A percentile compares a stretch with the other conserved stretches of the same genome.
Evolutionary conservation across 2,329 filamentous ascomycete genomes (phyloP).

Genomic region (Scytalidium sp.): DNA sequence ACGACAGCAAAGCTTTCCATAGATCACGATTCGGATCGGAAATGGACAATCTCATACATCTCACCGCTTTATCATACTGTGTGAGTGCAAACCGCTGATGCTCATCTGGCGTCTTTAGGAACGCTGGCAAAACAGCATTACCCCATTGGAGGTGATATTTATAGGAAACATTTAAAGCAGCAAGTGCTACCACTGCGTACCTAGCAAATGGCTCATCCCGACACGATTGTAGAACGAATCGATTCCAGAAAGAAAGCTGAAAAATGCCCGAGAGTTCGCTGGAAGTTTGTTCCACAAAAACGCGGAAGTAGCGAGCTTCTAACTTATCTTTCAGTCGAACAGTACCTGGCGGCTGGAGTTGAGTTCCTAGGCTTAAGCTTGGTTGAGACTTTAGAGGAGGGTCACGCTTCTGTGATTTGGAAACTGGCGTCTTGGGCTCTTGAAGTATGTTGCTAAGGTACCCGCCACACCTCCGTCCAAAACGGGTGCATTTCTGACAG

Average conservation of each 20-base stretch:
- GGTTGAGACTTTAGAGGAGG: neutral
- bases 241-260: conserved; percentile 9
- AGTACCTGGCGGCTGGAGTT: conserved; percentile 3
- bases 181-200: conserved; percentile 12
- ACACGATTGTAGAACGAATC: conserved; percentile 10
- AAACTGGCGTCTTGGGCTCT: conserved; percentile 3
- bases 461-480: conserved; percentile 9
- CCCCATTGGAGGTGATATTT: conserved; percentile 1
- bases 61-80: conserved; percentile 9
- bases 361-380: neutral
- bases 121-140: neutral
- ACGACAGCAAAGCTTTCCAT: conserved; percentile 9
- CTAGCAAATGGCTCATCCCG: conserved; percentile 10
- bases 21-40: conserved; percentile 2
- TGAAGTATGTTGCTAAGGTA: conserved; percentile 2
- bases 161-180: conserved; percentile 9
- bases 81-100: conserved; percentile 12
- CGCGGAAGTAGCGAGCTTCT: conserved; percentile 9
- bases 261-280: conserved; percentile 9
- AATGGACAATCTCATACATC: conserved; percentile 12
- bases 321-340: conserved; percentile 2
- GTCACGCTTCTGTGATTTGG: neutral
- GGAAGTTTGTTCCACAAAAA: conserved; percentile 9
- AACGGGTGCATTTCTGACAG: conserved; percentile 8
- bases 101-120: conserved; percentile 2